Percentiles rank a stretch among this genome's conserved stretches.
phyloP scores from a whole-genome alignment of 2,329 filamentous ascomycete genomes.

The Colletotrichum tanaceti region DNA sequence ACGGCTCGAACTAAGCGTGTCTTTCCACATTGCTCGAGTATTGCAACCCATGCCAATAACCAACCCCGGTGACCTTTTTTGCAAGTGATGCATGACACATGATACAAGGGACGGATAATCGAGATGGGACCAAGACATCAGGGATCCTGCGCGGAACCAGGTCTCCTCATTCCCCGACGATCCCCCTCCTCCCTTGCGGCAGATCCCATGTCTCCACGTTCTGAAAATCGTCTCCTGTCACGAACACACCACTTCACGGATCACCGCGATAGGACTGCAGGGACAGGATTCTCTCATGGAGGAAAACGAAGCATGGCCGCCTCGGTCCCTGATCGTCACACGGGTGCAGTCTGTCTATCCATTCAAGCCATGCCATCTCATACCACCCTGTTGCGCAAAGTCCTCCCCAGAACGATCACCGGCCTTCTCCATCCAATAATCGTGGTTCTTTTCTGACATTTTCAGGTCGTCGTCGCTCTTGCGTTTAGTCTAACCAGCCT shows the following conservation, averaged over 20 bases:
- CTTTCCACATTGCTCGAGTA: too few species aligned
- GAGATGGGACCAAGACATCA: constrained; percentile 11
- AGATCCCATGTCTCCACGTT: background rate
- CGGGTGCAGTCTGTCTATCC: background rate
- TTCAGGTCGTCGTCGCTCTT: too few species aligned
- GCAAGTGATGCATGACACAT: background rate
- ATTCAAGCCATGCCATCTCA: too few species aligned
- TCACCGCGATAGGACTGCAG: background rate
- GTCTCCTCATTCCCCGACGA: constrained; percentile 3
- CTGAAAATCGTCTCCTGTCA: background rate
- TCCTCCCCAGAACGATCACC: background rate
- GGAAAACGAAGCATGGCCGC: background rate
- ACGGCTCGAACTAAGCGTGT: background rate
- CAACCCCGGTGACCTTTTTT: background rate
- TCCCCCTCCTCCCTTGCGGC: constrained; percentile 1
- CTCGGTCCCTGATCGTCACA: background rate
- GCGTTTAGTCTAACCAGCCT: background rate
- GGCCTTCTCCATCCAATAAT: background rate
- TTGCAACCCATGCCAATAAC: background rate
- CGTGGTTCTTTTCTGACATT: background rate
- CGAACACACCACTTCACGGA: background rate
- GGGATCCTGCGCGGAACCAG: constrained; percentile 5
- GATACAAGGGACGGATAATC: background rate
- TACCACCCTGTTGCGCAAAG: background rate
- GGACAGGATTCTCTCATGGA: background rate